Evolutionary conservation across 148 eudicot genomes (phyloP), one percentile per base, ranked within the genome.

Genomic region (Chenopodium formosanum): DNA sequence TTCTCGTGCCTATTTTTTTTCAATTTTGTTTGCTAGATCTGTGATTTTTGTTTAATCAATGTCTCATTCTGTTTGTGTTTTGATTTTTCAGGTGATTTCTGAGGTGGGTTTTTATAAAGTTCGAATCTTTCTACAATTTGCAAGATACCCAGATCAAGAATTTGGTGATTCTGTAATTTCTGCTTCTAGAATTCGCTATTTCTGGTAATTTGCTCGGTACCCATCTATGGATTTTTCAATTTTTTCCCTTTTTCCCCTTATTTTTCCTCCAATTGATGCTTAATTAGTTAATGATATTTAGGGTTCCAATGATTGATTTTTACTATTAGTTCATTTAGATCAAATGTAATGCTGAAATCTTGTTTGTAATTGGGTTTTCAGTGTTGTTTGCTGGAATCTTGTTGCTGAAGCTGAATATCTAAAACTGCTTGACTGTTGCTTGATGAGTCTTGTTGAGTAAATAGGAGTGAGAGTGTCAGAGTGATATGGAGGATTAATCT

Each of bases 1-100:
- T 58, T 58, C 32, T 52, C 37, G 4, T 60, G 62, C 70, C 62
- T 60, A 14, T 58, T 75, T 70, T 72, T 68, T 13, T 40, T 5
- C 44, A 32, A 31, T 70, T 58, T 75, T 9, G 52, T 32, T 77
- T 46, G 7, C 20, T 31, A 66, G 76, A 80, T 77, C 71, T 48
- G 70, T 72, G 3, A 34, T 71, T 77, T 62, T 46, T 31, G 34
- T 11, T 64, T 9, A 10, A 58, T 80, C 64, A 32, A 80, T 80
- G 86, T 58, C 56, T 84, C n/a, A 75, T 52, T 80, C 22, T 80
- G 66, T 20, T 80, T 80, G 77, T 80, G 6, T 37, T 67, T 74
- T 31, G 27, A 74, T 71, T 80, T 76, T 84, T 29, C 83, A 84
- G 86, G 83, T 75, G 52, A 31, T 84, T 80, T 71, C 19, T 67